Evolutionary conservation across 2,329 filamentous ascomycete genomes (phyloP), one percentile per base, ranked within the genome.

Genomic region (Aspergillus awamori): DNA sequence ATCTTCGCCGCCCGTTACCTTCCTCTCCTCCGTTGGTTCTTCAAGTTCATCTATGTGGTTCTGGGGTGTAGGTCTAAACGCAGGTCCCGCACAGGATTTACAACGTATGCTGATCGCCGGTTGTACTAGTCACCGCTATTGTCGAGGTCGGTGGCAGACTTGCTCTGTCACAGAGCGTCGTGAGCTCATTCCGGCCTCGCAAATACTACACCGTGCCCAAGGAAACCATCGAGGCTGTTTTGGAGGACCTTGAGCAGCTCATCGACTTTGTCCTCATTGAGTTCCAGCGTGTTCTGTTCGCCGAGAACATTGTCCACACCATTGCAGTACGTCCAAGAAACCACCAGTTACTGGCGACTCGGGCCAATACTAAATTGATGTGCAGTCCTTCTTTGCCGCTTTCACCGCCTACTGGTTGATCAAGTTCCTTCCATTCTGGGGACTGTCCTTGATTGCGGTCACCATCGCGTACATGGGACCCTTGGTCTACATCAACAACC

Each of bases 221-320:
- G 72, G 86, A 88, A 68, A 85, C 84, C 53, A 80, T 88, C 38
- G 86, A 89, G 74, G 83, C 82, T 60, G 76, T 86, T 22, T 77
- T 87, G 53, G 86, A 87, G 65, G 87, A 89, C 72, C 72, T 87
- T 13, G 85, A 87, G 73, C 86, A 89, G 76, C 79, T 89, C 57
- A 80, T 86, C 77, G 88, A 89, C 79, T 89, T 89, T 78, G 86
- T 88, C 76, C 81, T 89, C 67, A 87, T 89, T 64, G 87, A 89
- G 73, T 85, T 86, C 72, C 87, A 89, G 79, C 83, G 87, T 61
- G 82, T 89, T 65, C 74, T 89, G 61, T 89, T 88, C 68, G 86
- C 84, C 33, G 87, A 89, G 80, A 89, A 89, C 69, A 79, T 88
- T 58, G 81, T 83, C 61, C 84, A 83, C 62, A 88, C 86, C 13